Evolutionary conservation across 2,329 filamentous ascomycete species (phyloP), one percentile per base, ranked within the genome.

Genomic region (Trichophyton benhamiae): DNA sequence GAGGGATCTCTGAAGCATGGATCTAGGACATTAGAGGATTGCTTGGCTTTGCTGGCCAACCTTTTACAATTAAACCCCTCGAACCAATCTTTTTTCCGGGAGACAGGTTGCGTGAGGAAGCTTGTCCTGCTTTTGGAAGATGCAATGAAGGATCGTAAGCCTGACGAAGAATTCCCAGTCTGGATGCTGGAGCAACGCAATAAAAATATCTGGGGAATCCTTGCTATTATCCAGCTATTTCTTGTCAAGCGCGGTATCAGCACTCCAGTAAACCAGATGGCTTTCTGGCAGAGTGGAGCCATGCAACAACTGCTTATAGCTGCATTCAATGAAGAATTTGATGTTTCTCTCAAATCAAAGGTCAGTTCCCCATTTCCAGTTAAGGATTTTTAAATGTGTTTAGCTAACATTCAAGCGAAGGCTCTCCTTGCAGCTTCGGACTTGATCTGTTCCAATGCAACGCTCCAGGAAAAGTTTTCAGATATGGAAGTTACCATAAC

Each of bases 1-100:
- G 94, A 99, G 68, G 94, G 94, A 0, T 87, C 87, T 1, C 77
- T 99, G 52, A 81, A 81, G 3, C 86, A 95, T 67, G 94, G 94
- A 15, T 90, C 89, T 48, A 87, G 92, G 64, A 83, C 89, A 11
- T 88, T 96, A 2, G 92, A 97, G 73, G 94, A 99, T 73, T 96
- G 91, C 67, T 78, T 99, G 20, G 92, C 94, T 62, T 79, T 99
- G 60, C 79, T 97, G 57, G 90, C 91, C 48, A 97, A 97, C 72
- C 82, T 99, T 11, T 78, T 99, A 30, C 84, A 87, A 38, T 82
- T 91, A 67, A 97, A 97, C 71, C 79, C 86, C 1, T 94, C 91
- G 1, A 99, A 99, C 69, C 94, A 99, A 73, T 89, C 90, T 9
- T 85, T 92, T 61, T 97, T 99, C 72, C 83, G 92, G 61, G 94